Base-by-base conservation (phyloP, 371 early-diverging fungal genomes). In the Rhizopus sp. region DNA sequence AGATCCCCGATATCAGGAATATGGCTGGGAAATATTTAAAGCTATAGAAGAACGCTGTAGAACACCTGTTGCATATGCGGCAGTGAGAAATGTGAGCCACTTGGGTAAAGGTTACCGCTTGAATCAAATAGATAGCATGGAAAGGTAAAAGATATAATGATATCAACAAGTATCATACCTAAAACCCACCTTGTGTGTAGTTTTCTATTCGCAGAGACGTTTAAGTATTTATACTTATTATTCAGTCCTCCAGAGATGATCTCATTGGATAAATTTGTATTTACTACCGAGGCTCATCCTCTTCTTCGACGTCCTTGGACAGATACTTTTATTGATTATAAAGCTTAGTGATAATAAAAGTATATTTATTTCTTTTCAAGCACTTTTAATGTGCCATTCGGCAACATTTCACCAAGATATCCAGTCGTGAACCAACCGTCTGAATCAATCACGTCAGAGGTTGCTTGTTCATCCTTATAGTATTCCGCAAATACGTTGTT, bases 381-480 rank as follows among this genome's bases (percentile, higher is more conserved):
- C 49, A 92, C 81, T 16, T 66, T 68, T 15, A 94, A 63, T 7
- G 82, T 76, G 32, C 88, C 89, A 47, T 87, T 80, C 38, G 84
- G 77, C 45, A 91, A 77, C 17, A 91, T 63, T 60, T 81, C 83
- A 42, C 87, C 94, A 59, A 93, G 78, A 53, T 88, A 87, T 3
- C 94, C 93, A 15, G 96, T 94, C 64, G 80, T 81, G 32, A 88
- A 80, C 96, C 96, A 98, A 3, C 89, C 91, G 53, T 92, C 93
- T 16, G 75, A 66, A 57, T 82, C 86, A 56, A 88, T 65, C 2
- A 82, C 69, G 39, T 88, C 84, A 29, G 61, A 48, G 7, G 80
- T 73, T 12, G 71, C 66, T 30, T 56, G 15, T 8, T 59, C 57
- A 10, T 91, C 91, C 47, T 87, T 86, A 71, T 84, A 85, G 46